Evolutionary conservation across 169 alveolate species (phyloP).

Genomic region (Plasmodium coatneyi): DNA sequence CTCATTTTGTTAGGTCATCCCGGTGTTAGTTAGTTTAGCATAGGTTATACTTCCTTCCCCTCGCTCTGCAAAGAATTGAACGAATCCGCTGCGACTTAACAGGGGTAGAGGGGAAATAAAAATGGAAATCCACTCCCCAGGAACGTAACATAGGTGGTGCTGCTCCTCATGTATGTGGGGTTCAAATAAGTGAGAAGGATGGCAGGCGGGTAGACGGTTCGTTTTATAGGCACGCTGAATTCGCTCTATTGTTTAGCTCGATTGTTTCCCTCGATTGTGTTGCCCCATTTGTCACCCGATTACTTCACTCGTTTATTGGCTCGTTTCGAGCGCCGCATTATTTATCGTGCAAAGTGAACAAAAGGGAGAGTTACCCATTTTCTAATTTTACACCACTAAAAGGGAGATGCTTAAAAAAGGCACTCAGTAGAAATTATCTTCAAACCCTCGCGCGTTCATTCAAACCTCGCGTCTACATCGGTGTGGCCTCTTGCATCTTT

Average conservation of each 20-base stretch:
- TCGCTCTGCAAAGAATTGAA: background rate
- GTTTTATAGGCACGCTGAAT: background rate
- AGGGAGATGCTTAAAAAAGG: background rate
- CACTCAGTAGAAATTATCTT: background rate
- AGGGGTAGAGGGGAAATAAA: background rate
- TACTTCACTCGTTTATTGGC: background rate
- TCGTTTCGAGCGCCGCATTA: background rate
- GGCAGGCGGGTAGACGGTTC: background rate
- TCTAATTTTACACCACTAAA: background rate
- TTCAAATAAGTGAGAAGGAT: background rate
- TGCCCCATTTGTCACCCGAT: background rate
- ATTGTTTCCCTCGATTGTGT: no score
- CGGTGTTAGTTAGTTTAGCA: background rate
- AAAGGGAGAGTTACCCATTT: background rate
- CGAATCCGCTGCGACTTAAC: background rate
- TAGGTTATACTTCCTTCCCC: background rate
- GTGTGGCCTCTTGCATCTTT: background rate
- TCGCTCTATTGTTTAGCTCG: no score
- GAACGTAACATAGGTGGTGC: background rate
- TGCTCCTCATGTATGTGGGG: background rate
- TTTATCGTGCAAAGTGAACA: background rate
- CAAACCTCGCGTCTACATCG: background rate
- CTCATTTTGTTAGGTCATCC: background rate
- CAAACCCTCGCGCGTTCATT: background rate
- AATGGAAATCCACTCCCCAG: background rate